Evolutionary conservation across 1,284 basidiomycete species (phyloP).

Genomic region (Austroboletus niveus): DNA sequence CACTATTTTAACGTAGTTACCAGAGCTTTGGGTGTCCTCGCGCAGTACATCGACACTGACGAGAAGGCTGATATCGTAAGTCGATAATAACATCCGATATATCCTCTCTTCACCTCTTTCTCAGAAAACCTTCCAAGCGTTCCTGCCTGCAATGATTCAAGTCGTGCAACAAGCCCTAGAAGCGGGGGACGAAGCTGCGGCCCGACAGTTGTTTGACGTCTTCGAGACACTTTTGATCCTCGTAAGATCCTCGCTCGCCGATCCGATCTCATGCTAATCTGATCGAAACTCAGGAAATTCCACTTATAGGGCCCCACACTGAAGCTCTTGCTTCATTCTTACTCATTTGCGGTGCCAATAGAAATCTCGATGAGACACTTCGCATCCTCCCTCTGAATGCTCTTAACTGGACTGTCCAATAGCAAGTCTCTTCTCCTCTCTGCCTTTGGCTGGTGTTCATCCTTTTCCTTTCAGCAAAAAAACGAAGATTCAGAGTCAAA

Average conservation of each 20-base stretch:
- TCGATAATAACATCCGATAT: slow-evolving; percentile 8
- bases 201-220: slow-evolving; percentile 92
- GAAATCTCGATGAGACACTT: slow-evolving; percentile 75
- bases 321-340: slow-evolving; percentile 90
- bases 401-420: slow-evolving; percentile 94
- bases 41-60: slow-evolving; percentile 89
- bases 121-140: slow-evolving; percentile 85
- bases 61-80: slow-evolving; percentile 87
- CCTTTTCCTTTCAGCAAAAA: slow-evolving; percentile 73
- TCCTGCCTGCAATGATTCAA: slow-evolving; percentile 88
- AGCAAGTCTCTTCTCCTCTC: slow-evolving; percentile 45
- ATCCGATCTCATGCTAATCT: slow-evolving; percentile 7
- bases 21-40: slow-evolving; percentile 87
- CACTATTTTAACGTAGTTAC: slow-evolving; percentile 8
- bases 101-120: slow-evolving; percentile 2
- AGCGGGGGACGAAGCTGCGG: slow-evolving; percentile 76
- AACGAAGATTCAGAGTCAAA: slow-evolving; percentile 87
- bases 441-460: neutral
- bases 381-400: slow-evolving; percentile 93
- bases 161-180: slow-evolving; percentile 91
- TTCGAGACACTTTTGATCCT: slow-evolving; percentile 95
- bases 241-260: slow-evolving; percentile 40
- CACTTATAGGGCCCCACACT: slow-evolving; percentile 87
- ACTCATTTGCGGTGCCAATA: slow-evolving; percentile 82
- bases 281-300: slow-evolving; percentile 70